Base-by-base conservation (phyloP, 768 basidiomycete species). In the Suillus hirtellus region DNA sequence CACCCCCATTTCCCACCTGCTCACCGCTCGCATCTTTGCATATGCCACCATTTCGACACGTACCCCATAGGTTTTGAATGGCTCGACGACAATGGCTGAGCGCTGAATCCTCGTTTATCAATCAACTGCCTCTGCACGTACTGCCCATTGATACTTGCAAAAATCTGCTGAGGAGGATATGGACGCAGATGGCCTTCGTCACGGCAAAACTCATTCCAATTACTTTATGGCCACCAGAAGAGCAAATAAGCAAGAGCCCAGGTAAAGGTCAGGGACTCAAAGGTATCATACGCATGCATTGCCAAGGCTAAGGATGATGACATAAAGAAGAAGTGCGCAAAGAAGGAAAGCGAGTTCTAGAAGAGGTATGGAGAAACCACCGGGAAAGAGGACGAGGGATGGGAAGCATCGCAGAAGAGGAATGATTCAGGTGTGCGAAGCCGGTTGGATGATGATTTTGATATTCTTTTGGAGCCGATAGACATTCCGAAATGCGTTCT, bases 11-110 rank as follows among this genome's bases (percentile, higher is more conserved):
- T 80, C 87, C 4, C 84, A 88, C 68, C 82, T 95, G 10, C 86
- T 90, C 27, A 95, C 93, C 3, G 80, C 85, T 3, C 84, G 89
- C 44, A 81, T 95, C 60, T 94, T 94, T 70, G 92, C 89, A 0
- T 95, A 94, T 68, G 87, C 88, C 40, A 89, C 86, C 89, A 93
- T 67, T 92, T 90, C 69, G 88, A 90, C 54, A 81, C 86, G 1
- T 80, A 84, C 24, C 92, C 92, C 0, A 81, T 92, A 65, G 92
- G 84, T 8, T 77, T 95, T 9, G 93, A 95, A 77, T 95, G 93
- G 93, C 82, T 95, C n/a, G 87, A 93, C 72, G 93, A 95, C 76
- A 88, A 79, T 27, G 92, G 89, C 31, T 27, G 27, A 27, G 27
- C 27, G 27, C 27, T 93, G 91, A 68, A 82, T 95, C 4, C 78